These are phyloP conservation scores for Botryotinia globosa DNA, from an alignment of 2,329 filamentous ascomycete genomes.

Conservation along the genomic window DNA sequence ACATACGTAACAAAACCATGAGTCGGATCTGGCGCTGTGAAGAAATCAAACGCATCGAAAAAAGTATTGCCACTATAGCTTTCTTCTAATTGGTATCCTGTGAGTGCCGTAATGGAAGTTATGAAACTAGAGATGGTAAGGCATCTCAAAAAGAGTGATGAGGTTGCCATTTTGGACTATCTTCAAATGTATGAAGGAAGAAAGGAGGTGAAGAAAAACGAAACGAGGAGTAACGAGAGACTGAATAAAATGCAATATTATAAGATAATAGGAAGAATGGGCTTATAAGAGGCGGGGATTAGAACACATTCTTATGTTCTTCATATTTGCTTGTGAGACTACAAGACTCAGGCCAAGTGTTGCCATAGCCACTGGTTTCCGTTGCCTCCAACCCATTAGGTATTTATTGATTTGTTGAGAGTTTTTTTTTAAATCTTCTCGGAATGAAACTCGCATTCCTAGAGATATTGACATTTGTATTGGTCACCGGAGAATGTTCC, in stretches of 20 bases:
- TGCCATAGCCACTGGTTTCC: neutral
- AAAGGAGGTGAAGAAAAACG: neutral
- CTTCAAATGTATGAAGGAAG: neutral
- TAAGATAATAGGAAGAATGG: slow-evolving; percentile 3
- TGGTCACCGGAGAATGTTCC: neutral
- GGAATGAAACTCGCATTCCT: slow-evolving; percentile 9
- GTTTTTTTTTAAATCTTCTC: neutral
- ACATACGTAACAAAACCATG: slow-evolving; percentile 30
- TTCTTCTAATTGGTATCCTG: neutral
- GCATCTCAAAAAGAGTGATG: slow-evolving; percentile 18
- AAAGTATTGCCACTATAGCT: neutral
- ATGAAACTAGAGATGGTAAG: slow-evolving; percentile 5
- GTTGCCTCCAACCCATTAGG: neutral
- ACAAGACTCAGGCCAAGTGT: neutral
- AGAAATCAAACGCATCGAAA: slow-evolving; percentile 11
- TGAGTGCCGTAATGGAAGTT: neutral
- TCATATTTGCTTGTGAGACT: neutral
- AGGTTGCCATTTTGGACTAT: slow-evolving; percentile 6
- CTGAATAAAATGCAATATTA: neutral
- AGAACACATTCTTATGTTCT: slow-evolving; percentile 4
- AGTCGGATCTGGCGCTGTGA: slow-evolving; percentile 9
- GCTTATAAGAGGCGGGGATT: neutral
- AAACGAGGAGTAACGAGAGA: slow-evolving; percentile 8
- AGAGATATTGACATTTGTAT: neutral
- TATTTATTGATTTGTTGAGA: neutral